These are phyloP conservation scores for Kluyveromyces dobzhanskii DNA, from an alignment of 805 yeast species.

Conservation along the genomic window DNA sequence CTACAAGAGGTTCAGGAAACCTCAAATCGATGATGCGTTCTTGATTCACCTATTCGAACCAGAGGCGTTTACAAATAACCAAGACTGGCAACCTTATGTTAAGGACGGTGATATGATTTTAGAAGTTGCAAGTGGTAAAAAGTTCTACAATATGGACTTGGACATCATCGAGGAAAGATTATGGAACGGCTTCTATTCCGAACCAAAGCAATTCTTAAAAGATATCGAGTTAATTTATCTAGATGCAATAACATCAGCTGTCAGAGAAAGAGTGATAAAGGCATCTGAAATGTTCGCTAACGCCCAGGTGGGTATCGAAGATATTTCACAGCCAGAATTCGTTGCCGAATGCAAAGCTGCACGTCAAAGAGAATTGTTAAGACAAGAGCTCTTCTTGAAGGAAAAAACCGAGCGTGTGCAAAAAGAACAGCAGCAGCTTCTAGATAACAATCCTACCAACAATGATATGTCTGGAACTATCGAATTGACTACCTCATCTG, in stretches of 20 bases:
- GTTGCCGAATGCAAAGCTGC: constrained; percentile 68
- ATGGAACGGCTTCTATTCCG: constrained; percentile 95
- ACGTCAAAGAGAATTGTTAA: constrained; percentile 52
- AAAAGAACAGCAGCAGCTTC: constrained; percentile 6
- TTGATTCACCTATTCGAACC: constrained; percentile 75
- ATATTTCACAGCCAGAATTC: constrained; percentile 65
- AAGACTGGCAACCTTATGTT: constrained; percentile 35
- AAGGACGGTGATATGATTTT: constrained; percentile 66
- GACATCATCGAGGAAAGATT: constrained; percentile 90
- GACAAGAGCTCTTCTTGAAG: constrained; percentile 34
- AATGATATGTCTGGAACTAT: neutral
- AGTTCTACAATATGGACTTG: constrained; percentile 79
- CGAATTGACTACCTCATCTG: constrained; percentile 5
- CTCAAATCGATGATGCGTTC: constrained; percentile 70
- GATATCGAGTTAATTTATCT: constrained; percentile 78
- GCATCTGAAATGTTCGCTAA: constrained; percentile 96
- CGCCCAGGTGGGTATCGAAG: constrained; percentile 93
- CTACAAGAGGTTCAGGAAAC: constrained; percentile 85
- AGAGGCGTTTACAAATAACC: constrained; percentile 22
- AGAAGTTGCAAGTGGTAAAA: constrained; percentile 68
- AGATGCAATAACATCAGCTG: constrained; percentile 68
- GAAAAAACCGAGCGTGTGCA: constrained; percentile 27
- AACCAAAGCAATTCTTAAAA: constrained; percentile 79
- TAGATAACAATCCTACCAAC: neutral
- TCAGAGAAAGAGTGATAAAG: constrained; percentile 68